These are phyloP conservation scores for Excoecaria cochinchinensis DNA, from an alignment of 345 rosid genomes.

Conservation along the genomic window DNA sequence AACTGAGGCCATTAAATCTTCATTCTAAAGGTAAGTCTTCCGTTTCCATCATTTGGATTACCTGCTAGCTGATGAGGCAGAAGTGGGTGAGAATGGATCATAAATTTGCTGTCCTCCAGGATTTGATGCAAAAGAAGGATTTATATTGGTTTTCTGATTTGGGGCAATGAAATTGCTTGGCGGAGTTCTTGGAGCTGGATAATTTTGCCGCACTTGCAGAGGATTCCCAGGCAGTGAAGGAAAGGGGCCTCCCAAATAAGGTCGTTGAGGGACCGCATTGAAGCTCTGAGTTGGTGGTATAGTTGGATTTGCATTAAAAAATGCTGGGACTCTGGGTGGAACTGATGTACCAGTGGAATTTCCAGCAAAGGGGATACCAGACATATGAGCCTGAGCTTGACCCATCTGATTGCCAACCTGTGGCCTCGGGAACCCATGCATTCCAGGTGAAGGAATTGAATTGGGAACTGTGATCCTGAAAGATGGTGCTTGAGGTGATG, in stretches of 20 bases:
- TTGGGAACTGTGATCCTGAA: constrained; percentile 32
- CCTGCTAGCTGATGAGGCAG: constrained; percentile 47
- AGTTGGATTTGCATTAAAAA: constrained; percentile 37
- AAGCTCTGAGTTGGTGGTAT: constrained; percentile 39
- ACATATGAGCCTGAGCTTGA: constrained; percentile 26
- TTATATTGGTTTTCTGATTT: constrained; percentile 34
- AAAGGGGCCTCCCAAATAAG: constrained; percentile 40
- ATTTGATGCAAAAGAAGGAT: constrained; percentile 19
- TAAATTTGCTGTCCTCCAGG: constrained; percentile 59
- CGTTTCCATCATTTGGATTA: constrained; percentile 33
- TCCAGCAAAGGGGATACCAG: constrained; percentile 25
- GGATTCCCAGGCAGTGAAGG: constrained; percentile 54
- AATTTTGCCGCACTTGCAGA: constrained; percentile 40
- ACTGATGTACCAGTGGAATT: constrained; percentile 29
- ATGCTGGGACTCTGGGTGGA: constrained; percentile 42
- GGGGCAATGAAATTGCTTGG: constrained; percentile 32
- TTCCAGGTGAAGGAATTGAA: constrained; percentile 42
- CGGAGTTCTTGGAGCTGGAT: constrained; percentile 29
- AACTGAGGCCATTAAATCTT: constrained; percentile 72
- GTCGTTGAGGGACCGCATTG: constrained; percentile 34
- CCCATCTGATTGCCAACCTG: constrained; percentile 50
- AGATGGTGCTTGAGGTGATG: constrained; percentile 37
- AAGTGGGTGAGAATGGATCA: constrained; percentile 87
- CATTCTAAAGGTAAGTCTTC: constrained; percentile 60
- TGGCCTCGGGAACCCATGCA: constrained; percentile 45